These are phyloP conservation scores for Verticillium tricorpus DNA, from an alignment of 2,329 filamentous ascomycete genomes.

Conservation along the genomic window DNA sequence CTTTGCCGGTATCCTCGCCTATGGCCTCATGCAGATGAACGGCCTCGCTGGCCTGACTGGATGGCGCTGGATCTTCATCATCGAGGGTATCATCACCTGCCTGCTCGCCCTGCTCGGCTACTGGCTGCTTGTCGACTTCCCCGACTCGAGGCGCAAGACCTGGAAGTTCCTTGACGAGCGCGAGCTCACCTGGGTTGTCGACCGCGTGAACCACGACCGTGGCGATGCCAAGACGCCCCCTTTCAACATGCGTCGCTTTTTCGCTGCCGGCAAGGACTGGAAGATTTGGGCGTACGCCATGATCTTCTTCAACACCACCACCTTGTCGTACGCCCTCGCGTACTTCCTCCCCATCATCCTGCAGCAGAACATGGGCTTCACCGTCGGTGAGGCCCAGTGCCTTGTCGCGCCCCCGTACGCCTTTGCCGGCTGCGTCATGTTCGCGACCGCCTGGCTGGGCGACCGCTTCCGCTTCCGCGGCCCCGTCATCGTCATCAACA, in stretches of 20 bases:
- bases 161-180: slow-evolving; percentile 48
- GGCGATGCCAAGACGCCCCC: slow-evolving; percentile 50
- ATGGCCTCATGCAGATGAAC: slow-evolving; percentile 61
- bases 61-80: slow-evolving; percentile 66
- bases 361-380: slow-evolving; percentile 57
- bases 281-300: slow-evolving; percentile 60
- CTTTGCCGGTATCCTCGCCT: slow-evolving; percentile 65
- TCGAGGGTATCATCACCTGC: slow-evolving; percentile 50
- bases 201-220: slow-evolving; percentile 52
- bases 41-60: slow-evolving; percentile 50
- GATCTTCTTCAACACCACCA: slow-evolving; percentile 63
- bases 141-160: slow-evolving; percentile 46
- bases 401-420: slow-evolving; percentile 67
- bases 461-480: slow-evolving; percentile 65
- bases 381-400: slow-evolving; percentile 59
- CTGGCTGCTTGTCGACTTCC: slow-evolving; percentile 60
- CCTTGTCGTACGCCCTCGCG: slow-evolving; percentile 69
- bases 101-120: slow-evolving; percentile 44
- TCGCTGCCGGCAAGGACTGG: slow-evolving; percentile 43
- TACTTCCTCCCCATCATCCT: slow-evolving; percentile 80
- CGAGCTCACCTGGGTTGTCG: slow-evolving; percentile 50
- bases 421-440: slow-evolving; percentile 62
- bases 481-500: slow-evolving; percentile 62
- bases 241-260: slow-evolving; percentile 44
- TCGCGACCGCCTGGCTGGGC: slow-evolving; percentile 53